Percentiles rank a stretch among this genome's conserved stretches.
Conservation (phyloP, 768 basidiomycete species). For the Chalciporus pseudorubinellus region DNA sequence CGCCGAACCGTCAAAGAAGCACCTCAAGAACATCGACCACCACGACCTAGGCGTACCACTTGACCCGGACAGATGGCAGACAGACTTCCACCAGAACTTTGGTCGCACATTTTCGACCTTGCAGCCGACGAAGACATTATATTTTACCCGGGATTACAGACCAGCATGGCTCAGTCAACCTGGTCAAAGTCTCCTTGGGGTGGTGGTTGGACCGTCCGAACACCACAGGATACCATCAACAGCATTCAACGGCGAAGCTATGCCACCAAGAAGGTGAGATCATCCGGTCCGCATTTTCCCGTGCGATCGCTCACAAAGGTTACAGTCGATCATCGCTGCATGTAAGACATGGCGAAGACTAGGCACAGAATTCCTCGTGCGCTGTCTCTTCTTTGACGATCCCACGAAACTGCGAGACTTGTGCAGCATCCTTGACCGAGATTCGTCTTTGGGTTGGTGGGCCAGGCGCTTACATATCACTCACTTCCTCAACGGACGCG, state of each 20-base stretch:
- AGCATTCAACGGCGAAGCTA: conserved; percentile 60
- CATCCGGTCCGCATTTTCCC: background rate
- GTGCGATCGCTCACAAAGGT: background rate
- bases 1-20: no score
- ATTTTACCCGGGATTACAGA: conserved; percentile 59
- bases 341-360: conserved; percentile 62
- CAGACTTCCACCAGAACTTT: conserved; percentile 65
- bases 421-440: conserved; percentile 49
- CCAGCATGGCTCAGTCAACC: conserved; percentile 57
- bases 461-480: conserved; percentile 68
- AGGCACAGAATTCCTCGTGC: conserved; percentile 65
- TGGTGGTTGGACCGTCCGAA: conserved; percentile 52
- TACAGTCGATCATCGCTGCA: conserved; percentile 64
- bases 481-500: conserved; percentile 44
- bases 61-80: conserved; percentile 20
- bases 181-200: conserved; percentile 54
- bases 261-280: conserved; percentile 62
- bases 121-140: conserved; percentile 71
- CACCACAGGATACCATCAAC: conserved; percentile 58
- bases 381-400: conserved; percentile 64
- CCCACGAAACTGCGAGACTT: conserved; percentile 54
- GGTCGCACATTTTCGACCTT: conserved; percentile 66
- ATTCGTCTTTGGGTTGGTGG: conserved; percentile 65
- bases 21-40: no score
- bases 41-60: no score